Conservation (phyloP, 1,284 basidiomycete genomes). For the Flammula alnicola region DNA sequence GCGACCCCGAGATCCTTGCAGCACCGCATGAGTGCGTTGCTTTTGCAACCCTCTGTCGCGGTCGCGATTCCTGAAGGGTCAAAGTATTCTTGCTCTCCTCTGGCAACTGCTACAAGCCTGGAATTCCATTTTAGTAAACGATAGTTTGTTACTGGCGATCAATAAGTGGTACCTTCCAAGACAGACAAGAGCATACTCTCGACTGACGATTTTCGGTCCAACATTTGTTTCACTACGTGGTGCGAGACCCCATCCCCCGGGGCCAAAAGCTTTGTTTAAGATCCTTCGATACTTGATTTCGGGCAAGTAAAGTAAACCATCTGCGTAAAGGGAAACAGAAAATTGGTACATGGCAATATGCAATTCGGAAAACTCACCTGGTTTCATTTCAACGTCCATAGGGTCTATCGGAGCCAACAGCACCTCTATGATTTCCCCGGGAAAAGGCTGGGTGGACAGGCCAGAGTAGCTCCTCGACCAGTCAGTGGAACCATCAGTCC, state of each 20-base stretch:
- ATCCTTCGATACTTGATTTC: conserved; percentile 98
- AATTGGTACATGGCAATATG: neutral
- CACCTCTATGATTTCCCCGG: conserved; percentile 74
- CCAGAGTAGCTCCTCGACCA: conserved; percentile 93
- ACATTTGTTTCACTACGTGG: conserved; percentile 93
- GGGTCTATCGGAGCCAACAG: conserved; percentile 80
- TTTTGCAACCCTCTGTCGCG: conserved; percentile 94
- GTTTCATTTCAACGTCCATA: conserved; percentile 91
- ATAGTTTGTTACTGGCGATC: neutral
- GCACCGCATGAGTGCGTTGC: conserved; percentile 97
- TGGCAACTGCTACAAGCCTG: conserved; percentile 88
- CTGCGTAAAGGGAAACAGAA: conserved; percentile 42
- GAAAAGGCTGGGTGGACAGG: conserved; percentile 79
- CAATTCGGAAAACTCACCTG: conserved; percentile 56
- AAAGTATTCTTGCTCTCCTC: conserved; percentile 98
- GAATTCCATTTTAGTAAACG: neutral
- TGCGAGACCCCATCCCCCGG: conserved; percentile 96
- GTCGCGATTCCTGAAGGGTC: conserved; percentile 91
- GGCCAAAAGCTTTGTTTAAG: conserved; percentile 93
- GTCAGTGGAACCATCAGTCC: conserved; percentile 52
- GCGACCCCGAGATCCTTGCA: conserved; percentile 98
- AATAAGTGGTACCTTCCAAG: conserved; percentile 72
- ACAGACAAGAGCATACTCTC: conserved; percentile 96
- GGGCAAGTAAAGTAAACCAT: conserved; percentile 94
- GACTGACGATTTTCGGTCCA: conserved; percentile 86